phyloP scores from a whole-genome alignment of 2,329 filamentous ascomycete species.

The Hypomyces perniciosus region DNA sequence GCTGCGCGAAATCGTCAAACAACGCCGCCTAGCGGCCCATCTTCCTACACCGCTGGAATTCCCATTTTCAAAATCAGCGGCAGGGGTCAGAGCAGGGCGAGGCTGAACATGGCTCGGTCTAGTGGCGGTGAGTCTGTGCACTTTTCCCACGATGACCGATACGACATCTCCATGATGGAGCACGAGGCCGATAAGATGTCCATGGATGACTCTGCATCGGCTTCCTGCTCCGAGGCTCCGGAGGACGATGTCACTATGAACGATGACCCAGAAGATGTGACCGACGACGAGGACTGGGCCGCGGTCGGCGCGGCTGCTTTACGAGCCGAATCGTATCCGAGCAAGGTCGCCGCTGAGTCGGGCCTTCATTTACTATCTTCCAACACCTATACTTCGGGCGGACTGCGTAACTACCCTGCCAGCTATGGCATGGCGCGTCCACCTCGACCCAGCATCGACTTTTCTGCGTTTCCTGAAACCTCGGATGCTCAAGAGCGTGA shows the following conservation, averaged over 20 bases:
- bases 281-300: constrained; percentile 95
- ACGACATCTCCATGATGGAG: constrained; percentile 64
- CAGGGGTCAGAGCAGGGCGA: constrained; percentile 39
- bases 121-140: constrained; percentile 67
- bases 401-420: constrained; percentile 43
- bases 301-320: constrained; percentile 81
- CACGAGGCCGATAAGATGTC: constrained; percentile 96
- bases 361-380: constrained; percentile 35
- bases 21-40: constrained; percentile 27
- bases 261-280: constrained; percentile 77
- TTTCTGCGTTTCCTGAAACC: constrained; percentile 44
- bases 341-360: constrained; percentile 48
- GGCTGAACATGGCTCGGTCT: constrained; percentile 46
- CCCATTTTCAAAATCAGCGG: constrained; percentile 46
- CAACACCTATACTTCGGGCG: constrained; percentile 43
- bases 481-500: constrained; percentile 71
- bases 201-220: constrained; percentile 61
- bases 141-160: constrained; percentile 66
- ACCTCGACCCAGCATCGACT: constrained; percentile 47
- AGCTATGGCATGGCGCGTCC: constrained; percentile 48
- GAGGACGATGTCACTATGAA: constrained; percentile 61
- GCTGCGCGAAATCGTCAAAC: constrained; percentile 41
- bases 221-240: constrained; percentile 69
- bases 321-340: constrained; percentile 59
- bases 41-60: constrained; percentile 45